Percentiles rank a stretch among this genome's conserved stretches.
phyloP scores from a whole-genome alignment of 2,329 filamentous ascomycete genomes.

The Colletotrichum sp. region DNA sequence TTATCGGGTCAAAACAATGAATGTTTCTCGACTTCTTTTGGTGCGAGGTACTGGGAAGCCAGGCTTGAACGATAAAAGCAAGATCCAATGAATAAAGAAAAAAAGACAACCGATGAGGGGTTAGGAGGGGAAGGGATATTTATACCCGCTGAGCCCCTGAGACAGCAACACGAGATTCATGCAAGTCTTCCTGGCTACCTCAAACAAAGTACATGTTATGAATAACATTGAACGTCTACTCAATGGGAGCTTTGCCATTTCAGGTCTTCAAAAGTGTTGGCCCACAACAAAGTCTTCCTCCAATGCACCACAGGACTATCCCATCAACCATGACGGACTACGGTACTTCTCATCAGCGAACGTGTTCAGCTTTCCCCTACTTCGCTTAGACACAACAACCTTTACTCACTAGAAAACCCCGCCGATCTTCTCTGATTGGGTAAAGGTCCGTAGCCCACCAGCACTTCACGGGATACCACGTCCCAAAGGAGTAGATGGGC shows the following conservation, averaged over 20 bases:
- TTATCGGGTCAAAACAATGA: not conserved
- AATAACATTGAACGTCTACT: not conserved
- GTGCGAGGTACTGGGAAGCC: fast-evolving
- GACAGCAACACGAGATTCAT: not conserved
- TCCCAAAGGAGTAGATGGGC: not conserved
- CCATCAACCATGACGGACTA: not conserved
- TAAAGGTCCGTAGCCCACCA: fast-evolving
- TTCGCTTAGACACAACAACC: fast-evolving
- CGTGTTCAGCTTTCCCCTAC: fast-evolving
- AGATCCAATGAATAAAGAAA: not conserved
- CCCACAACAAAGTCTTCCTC: not conserved
- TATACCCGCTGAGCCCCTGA: not conserved
- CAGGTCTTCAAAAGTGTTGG: fast-evolving
- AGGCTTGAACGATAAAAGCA: not conserved
- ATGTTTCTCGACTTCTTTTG: not conserved
- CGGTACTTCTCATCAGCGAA: not conserved
- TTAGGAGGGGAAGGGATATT: not conserved
- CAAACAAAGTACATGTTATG: not conserved
- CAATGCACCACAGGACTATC: not conserved
- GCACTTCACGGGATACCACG: not conserved
- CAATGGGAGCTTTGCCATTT: fast-evolving
- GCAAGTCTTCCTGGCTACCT: not conserved
- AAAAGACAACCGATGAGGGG: fast-evolving
- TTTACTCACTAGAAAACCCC: fast-evolving
- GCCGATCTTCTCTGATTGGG: not conserved